phyloP scores from a whole-genome alignment of 169 alveolate species.

The Amoebophrya sp. region DNA sequence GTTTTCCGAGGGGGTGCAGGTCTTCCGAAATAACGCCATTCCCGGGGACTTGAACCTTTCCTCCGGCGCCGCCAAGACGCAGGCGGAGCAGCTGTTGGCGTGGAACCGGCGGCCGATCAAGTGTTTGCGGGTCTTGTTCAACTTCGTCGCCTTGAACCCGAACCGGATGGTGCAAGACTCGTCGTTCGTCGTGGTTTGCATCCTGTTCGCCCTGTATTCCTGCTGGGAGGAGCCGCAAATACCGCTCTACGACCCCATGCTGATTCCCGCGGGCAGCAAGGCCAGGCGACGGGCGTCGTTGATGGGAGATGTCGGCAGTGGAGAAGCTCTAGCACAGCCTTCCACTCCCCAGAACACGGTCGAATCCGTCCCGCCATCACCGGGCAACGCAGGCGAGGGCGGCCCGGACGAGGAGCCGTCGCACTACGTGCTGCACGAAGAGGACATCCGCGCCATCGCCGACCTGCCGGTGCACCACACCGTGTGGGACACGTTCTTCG shows the following conservation, averaged over 20 bases:
- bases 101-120: not conserved
- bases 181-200: not conserved
- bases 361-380: not conserved
- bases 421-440: not conserved
- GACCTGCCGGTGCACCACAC: not conserved
- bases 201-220: not conserved
- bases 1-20: not conserved
- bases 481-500: constrained; percentile 20
- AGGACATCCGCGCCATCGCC: constrained; percentile 1
- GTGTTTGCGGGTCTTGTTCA: not conserved
- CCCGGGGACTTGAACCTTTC: not conserved
- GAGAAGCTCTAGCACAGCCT: not conserved
- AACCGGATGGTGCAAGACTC: constrained; percentile 7
- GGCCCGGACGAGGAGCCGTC: not conserved
- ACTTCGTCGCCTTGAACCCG: constrained; percentile 3
- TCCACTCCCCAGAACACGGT: not conserved
- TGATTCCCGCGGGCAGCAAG: not conserved
- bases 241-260: not conserved
- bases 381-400: not conserved
- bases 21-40: not conserved
- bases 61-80: not conserved
- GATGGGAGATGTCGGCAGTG: not conserved
- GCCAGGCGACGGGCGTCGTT: not conserved
- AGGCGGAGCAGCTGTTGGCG: not conserved
- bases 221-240: constrained; percentile 23